A percentile compares a stretch with the other conserved stretches of the same genome.
phyloP scores from a whole-genome alignment of 2,329 filamentous ascomycete genomes.

The Arachnomyces sp. region DNA sequence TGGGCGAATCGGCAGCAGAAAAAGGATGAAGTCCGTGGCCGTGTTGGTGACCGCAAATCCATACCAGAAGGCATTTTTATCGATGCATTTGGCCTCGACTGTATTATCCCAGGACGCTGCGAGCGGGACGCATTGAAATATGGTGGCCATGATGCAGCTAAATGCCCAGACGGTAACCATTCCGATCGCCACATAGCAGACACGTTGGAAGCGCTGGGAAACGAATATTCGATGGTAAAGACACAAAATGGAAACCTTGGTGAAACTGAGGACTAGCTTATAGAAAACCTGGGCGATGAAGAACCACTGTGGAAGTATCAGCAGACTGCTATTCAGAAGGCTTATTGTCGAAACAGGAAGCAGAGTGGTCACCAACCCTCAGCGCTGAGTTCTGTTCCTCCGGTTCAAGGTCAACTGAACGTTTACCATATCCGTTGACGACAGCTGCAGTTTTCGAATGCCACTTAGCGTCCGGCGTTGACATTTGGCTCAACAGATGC shows the following conservation, averaged over 20 bases:
- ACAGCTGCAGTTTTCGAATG: conserved; percentile 10
- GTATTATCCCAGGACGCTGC: conserved; percentile 24
- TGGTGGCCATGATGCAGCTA: conserved; percentile 22
- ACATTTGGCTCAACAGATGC: too few relatives aligned
- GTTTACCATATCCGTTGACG: conserved; percentile 14
- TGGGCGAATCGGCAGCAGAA: conserved; percentile 26
- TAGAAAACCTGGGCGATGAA: conserved; percentile 29
- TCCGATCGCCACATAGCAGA: conserved; percentile 19
- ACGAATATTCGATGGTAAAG: conserved; percentile 30
- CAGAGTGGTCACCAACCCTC: background rate
- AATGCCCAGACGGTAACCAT: conserved; percentile 26
- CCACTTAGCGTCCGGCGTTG: background rate
- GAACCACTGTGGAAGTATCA: conserved; percentile 14
- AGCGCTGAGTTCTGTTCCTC: conserved; percentile 4
- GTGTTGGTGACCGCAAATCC: conserved; percentile 29
- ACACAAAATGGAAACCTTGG: conserved; percentile 26
- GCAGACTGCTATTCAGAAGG: background rate
- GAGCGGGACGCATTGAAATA: conserved; percentile 27
- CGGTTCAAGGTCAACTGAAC: conserved; percentile 9
- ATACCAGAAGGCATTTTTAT: conserved; percentile 17
- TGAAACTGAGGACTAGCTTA: conserved; percentile 28
- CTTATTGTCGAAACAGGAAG: too few relatives aligned
- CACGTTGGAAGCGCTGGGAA: conserved; percentile 19
- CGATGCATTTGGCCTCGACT: conserved; percentile 24
- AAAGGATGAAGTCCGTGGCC: conserved; percentile 27